These are phyloP conservation scores for Mycena rebaudengoi DNA, from an alignment of 768 basidiomycete species.

Conservation along the genomic window DNA sequence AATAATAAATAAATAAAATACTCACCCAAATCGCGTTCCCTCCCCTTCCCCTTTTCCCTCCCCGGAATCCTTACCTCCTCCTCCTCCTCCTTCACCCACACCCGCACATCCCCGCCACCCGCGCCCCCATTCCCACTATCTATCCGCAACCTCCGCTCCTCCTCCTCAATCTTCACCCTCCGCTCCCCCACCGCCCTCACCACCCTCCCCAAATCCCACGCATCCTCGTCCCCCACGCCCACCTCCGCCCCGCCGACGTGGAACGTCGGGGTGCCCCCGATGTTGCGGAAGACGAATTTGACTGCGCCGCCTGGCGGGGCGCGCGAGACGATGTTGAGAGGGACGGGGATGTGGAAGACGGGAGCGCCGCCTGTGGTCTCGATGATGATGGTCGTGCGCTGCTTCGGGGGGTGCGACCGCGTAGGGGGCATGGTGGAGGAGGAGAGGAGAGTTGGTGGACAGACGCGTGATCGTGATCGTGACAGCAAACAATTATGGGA, in stretches of 20 bases:
- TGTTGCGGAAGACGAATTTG: conserved; percentile 15
- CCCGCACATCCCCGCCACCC: too few relatives aligned
- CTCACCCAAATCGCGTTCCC: neutral
- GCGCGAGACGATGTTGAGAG: too few relatives aligned
- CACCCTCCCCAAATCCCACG: conserved; percentile 8
- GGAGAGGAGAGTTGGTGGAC: too few relatives aligned
- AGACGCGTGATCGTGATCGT: too few relatives aligned
- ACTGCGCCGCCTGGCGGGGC: too few relatives aligned
- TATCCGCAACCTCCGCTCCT: neutral
- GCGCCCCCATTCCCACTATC: neutral
- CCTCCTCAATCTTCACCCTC: neutral
- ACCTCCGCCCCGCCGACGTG: conserved; percentile 25
- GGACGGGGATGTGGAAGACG: too few relatives aligned
- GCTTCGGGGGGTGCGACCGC: too few relatives aligned
- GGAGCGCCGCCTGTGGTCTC: too few relatives aligned
- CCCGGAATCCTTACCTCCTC: neutral
- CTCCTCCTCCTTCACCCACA: conserved; percentile 11
- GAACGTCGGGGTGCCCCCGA: conserved; percentile 21
- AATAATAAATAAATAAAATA: neutral
- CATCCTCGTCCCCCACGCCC: neutral
- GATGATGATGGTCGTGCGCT: too few relatives aligned
- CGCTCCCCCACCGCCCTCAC: neutral
- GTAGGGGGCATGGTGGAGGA: too few relatives aligned
- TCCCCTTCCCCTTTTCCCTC: neutral
- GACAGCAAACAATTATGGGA: too few relatives aligned